Percentiles rank a stretch among this genome's conserved stretches.
Evolutionary conservation across 495 filamentous ascomycete species (phyloP).

Genomic region (Xylaria sp.): DNA sequence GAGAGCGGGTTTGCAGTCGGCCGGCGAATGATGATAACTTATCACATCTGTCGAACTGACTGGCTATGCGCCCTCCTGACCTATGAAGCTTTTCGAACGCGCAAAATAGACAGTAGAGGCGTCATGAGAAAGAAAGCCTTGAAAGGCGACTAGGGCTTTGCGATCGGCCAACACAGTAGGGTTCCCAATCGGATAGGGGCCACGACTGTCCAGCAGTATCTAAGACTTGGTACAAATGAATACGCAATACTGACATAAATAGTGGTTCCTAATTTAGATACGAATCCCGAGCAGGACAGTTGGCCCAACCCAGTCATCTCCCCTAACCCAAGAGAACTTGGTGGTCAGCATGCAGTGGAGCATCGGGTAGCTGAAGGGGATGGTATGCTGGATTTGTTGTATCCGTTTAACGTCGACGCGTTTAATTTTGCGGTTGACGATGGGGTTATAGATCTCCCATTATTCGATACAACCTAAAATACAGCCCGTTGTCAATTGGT

Average conservation of each 20-base stretch:
- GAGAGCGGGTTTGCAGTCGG: not conserved
- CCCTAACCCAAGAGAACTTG: not conserved
- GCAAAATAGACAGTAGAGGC: not conserved
- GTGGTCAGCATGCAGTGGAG: not conserved
- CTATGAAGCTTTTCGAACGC: not conserved
- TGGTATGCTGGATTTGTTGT: not conserved
- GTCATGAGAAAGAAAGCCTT: not conserved
- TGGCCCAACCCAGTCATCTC: not conserved
- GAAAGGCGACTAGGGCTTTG: not conserved
- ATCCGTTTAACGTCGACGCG: not conserved
- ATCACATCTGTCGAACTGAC: not conserved
- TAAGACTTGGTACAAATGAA: not conserved
- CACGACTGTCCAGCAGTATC: not conserved
- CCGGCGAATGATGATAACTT: not conserved
- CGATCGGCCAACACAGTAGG: not conserved
- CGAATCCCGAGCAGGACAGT: not conserved
- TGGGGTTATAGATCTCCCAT: slow-evolving; percentile 6
- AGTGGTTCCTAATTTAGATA: not conserved
- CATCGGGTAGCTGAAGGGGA: not conserved
- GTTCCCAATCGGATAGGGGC: not conserved
- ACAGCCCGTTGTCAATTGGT: not conserved
- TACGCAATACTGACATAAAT: not conserved
- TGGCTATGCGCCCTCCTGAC: not conserved
- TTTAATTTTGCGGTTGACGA: not conserved
- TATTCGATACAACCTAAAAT: not conserved